Percentiles rank a stretch among this genome's conserved stretches.
Conservation (phyloP, 2,329 filamentous ascomycete species). For the Colletotrichum lentis region DNA sequence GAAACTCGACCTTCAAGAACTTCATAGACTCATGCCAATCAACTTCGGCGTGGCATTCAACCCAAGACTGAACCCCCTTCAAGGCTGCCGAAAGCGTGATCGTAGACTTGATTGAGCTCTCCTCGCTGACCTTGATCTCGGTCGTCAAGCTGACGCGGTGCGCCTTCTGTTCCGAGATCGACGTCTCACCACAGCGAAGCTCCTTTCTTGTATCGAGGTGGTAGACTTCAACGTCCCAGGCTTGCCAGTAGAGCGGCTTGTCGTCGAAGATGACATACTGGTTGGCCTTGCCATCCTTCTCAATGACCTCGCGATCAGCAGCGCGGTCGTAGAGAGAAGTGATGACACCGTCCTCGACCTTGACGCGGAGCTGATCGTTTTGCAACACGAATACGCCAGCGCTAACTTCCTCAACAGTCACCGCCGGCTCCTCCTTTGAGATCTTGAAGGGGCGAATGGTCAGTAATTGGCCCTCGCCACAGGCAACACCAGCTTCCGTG, state of each 20-base stretch:
- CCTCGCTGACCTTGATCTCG: conserved; percentile 84
- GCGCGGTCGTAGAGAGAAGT: conserved; percentile 82
- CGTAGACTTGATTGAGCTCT: conserved; percentile 86
- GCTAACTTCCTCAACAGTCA: conserved; percentile 59
- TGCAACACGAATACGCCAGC: conserved; percentile 77
- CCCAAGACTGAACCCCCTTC: conserved; percentile 69
- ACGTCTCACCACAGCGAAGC: conserved; percentile 72
- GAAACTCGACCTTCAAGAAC: conserved; percentile 98
- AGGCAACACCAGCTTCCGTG: conserved; percentile 62
- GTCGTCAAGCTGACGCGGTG: conserved; percentile 85
- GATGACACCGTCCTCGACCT: conserved; percentile 77
- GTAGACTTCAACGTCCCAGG: conserved; percentile 97
- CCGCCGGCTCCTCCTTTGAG: conserved; percentile 55
- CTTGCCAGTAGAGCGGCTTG: conserved; percentile 96
- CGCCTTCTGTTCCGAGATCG: conserved; percentile 74
- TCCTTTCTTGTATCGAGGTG: conserved; percentile 88
- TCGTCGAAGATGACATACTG: conserved; percentile 96
- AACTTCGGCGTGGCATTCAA: conserved; percentile 86
- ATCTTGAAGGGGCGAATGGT: conserved; percentile 60
- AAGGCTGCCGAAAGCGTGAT: conserved; percentile 79
- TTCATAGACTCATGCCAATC: conserved; percentile 98
- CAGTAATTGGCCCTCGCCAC: conserved; percentile 63
- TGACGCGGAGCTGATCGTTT: conserved; percentile 79
- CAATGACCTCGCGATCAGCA: conserved; percentile 79
- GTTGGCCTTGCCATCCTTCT: conserved; percentile 78